Evolutionary conservation across 106 monocot species (phyloP).

Genomic region (Acorus gramineus): DNA sequence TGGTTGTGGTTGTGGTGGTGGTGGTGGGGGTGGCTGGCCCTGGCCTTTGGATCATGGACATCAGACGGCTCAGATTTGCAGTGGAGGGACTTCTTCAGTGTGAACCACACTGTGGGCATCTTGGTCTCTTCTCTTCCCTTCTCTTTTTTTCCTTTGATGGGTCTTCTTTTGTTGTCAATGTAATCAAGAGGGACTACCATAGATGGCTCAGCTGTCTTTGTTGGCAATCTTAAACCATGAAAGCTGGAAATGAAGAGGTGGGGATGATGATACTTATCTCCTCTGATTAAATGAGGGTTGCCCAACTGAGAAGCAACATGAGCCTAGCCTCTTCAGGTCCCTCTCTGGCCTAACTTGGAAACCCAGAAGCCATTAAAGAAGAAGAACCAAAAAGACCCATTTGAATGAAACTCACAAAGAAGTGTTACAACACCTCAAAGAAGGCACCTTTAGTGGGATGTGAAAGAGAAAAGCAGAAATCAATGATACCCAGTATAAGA

Average conservation of each 20-base stretch:
- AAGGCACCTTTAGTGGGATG: too few species aligned
- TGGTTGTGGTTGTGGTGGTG: too few species aligned
- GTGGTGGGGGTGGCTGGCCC: slow-evolving; percentile 1
- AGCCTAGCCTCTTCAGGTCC: too few species aligned
- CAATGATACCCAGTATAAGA: not conserved
- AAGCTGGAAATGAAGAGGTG: not conserved
- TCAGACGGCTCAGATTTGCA: slow-evolving; percentile 86
- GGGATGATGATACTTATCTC: too few species aligned
- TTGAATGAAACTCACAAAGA: too few species aligned
- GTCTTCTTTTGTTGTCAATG: not conserved
- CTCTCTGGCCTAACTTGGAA: too few species aligned
- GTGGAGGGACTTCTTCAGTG: slow-evolving; percentile 68
- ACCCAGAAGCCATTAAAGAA: not conserved
- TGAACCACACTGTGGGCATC: slow-evolving; percentile 72
- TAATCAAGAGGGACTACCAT: too few species aligned
- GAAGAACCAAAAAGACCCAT: not conserved
- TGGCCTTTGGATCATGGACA: slow-evolving; percentile 68
- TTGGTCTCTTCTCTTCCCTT: slow-evolving; percentile 18
- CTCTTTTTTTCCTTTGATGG: slow-evolving; percentile 10
- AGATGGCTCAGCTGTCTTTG: too few species aligned
- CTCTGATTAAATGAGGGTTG: too few species aligned
- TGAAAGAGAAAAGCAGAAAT: too few species aligned
- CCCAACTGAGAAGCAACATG: too few species aligned
- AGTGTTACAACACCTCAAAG: too few species aligned
- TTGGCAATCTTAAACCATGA: slow-evolving; percentile 1